Base-by-base conservation (phyloP, 1,284 basidiomycete genomes). In the Gymnopus androsaceus region DNA sequence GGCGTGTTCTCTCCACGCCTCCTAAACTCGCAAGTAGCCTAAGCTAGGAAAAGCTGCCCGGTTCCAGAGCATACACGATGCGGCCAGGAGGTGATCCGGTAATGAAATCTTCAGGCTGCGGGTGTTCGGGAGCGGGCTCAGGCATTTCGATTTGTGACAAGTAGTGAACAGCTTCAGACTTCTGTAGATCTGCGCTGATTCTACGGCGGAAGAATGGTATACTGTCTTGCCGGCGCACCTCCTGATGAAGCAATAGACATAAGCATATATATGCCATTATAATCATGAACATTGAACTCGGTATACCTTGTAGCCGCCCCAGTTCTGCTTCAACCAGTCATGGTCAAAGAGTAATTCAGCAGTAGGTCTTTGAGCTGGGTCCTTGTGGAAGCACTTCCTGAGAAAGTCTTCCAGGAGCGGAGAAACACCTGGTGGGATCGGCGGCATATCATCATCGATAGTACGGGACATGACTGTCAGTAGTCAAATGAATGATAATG, bases 401-500 rank as follows among this genome's bases (percentile, higher is more conserved):
- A 98, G 73, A 70, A 98, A 96, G 66, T 93, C 85, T 57, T 79
- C 73, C 5, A 97, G 79, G 17, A 84, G 77, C 4, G 81, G 78
- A 3, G 94, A 94, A 63, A 86, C 87, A 11, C 79, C 84, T 28
- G 87, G 84, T 0, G 95, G 95, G 44, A 96, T 74, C 0, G 93
- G 92, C 23, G 95, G 94, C 75, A 84, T 85, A 9, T 85, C 83
- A 64, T 97, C 94, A 68, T 96, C 94, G 41, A 98, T 95, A 67
- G 98, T 97, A 42, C 90, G 87, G 76, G 94, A 98, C 88, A 98
- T 94, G 53, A 95, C 92, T 92, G 55, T 23, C 25, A 54, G n/a
- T 56, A 37, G 52, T 14, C 36, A 61, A 37, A 23, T 36, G 19
- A 19, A 49, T 14, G 5, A 44, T 27, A 38, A 54, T 49, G 23